Evolutionary conservation across 768 basidiomycete genomes (phyloP), one percentile per base, ranked within the genome.

Genomic region (Boletus vermiculosoides): DNA sequence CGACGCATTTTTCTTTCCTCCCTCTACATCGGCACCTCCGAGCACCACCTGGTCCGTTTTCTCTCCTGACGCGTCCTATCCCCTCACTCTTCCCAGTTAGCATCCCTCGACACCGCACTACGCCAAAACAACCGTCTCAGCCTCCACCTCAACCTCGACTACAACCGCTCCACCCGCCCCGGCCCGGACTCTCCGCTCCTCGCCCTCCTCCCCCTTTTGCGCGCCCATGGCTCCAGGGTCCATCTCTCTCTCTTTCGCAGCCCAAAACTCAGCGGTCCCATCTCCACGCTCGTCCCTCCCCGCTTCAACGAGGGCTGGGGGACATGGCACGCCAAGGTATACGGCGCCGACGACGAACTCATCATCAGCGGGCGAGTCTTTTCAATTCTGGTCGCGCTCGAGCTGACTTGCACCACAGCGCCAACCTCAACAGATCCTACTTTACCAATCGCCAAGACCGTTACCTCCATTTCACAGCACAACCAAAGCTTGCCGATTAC

Each of bases 301-400:
- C 80, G 97, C 52, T 97, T 93, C 74, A 96, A 99, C 64, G 97
- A 99, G 74, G 97, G 95, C 2, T 98, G 94, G 91, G 96, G 95
- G 0, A 93, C 95, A 2, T 98, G 95, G 95, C 97, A 98, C 70
- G 88, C 92, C 4, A 99, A 99, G 73, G 82, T 94, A 54, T 99
- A 99, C 66, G 94, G 93, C 20, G 87, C 83, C 0, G 97, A 99
- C 69, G 87, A 98, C 67, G 86, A 95, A 52, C 81, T 99, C 42
- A 85, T 99, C 71, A 85, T 99, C 58, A 92, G 86, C 64, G 97
- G 97, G 96, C 96, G 61, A 73, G 84, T 71, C 55, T 49, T 8
- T 0, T 18, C 31, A 0, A 1, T 50, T 15, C 36, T n/a, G 13
- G 7, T 31, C n/a, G 23, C 52, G 39, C 16, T 46, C 34, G 3